phyloP scores from a whole-genome alignment of 2,329 filamentous ascomycete species.

The Ceratocystis huliohia region DNA sequence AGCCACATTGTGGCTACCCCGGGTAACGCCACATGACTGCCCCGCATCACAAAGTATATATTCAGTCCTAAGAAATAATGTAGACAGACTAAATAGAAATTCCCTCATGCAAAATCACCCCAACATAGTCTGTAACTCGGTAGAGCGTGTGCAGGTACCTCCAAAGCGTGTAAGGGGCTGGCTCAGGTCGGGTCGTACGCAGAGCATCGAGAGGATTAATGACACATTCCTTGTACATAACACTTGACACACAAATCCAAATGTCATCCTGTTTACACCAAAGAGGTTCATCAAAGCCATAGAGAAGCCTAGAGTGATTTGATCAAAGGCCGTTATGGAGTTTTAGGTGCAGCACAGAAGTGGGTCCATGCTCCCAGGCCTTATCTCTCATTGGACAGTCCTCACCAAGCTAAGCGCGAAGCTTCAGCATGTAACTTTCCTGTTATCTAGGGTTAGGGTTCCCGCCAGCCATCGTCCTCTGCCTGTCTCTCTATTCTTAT shows the following conservation, averaged over 20 bases:
- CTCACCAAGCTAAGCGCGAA: not conserved
- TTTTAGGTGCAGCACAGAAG: not conserved
- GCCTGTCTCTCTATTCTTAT: not conserved
- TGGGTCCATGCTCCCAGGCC: not conserved
- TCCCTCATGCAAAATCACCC: too few relatives aligned
- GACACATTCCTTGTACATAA: not conserved
- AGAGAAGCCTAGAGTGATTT: not conserved
- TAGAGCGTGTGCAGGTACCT: not conserved
- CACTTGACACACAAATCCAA: not conserved
- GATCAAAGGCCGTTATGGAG: not conserved
- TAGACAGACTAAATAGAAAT: too few relatives aligned
- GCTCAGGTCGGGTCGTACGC: not conserved
- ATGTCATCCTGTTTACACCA: not conserved
- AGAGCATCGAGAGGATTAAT: not conserved
- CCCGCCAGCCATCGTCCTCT: not conserved
- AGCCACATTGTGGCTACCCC: too few relatives aligned
- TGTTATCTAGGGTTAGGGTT: not conserved
- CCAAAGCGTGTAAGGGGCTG: not conserved
- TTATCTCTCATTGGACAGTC: not conserved
- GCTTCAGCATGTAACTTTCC: not conserved
- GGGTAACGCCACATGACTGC: too few relatives aligned
- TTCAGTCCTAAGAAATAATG: too few relatives aligned
- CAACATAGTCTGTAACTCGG: too few relatives aligned
- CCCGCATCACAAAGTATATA: too few relatives aligned
- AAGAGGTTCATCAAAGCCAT: not conserved